These are phyloP conservation scores for Thymus mandschuricus DNA, from an alignment of 257 asterid genomes.

Conservation along the genomic window DNA sequence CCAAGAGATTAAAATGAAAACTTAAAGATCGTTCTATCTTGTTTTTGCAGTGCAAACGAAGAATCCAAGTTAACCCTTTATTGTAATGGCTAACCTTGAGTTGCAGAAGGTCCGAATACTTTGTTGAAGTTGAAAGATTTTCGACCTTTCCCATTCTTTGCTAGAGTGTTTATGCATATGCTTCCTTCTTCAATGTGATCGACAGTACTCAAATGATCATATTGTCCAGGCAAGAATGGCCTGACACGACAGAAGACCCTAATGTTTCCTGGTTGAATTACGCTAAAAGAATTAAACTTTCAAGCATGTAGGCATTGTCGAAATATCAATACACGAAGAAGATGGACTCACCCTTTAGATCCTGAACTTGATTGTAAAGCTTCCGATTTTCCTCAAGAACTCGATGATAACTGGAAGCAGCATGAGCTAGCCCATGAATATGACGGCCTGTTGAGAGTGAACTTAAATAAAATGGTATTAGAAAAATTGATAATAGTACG, in stretches of 20 bases:
- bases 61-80: conserved; percentile 5
- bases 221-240: conserved; percentile 77
- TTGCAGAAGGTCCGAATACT: conserved; percentile 81
- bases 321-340: conserved; percentile 14
- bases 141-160: conserved; percentile 70
- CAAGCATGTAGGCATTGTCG: not conserved
- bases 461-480: not conserved
- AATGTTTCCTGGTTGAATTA: conserved; percentile 71
- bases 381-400: conserved; percentile 91
- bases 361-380: conserved; percentile 95
- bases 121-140: conserved; percentile 79
- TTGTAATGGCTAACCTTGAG: conserved; percentile 64
- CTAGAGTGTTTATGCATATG: conserved; percentile 59
- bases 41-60: not conserved
- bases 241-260: conserved; percentile 91
- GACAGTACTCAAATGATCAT: conserved; percentile 54
- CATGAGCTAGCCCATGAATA: conserved; percentile 83
- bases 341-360: conserved; percentile 66
- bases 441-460: conserved; percentile 59
- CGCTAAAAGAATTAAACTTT: conserved; percentile 23
- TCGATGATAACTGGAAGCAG: conserved; percentile 94
- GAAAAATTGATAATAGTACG: not conserved
- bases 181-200: conserved; percentile 85
- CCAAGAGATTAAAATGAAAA: conserved; percentile 25
- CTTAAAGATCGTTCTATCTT: conserved; percentile 10